Percentiles rank a stretch among this genome's conserved stretches.
Conservation (phyloP, 1,139 yeast genomes). For the Diutina pseudorugosa region DNA sequence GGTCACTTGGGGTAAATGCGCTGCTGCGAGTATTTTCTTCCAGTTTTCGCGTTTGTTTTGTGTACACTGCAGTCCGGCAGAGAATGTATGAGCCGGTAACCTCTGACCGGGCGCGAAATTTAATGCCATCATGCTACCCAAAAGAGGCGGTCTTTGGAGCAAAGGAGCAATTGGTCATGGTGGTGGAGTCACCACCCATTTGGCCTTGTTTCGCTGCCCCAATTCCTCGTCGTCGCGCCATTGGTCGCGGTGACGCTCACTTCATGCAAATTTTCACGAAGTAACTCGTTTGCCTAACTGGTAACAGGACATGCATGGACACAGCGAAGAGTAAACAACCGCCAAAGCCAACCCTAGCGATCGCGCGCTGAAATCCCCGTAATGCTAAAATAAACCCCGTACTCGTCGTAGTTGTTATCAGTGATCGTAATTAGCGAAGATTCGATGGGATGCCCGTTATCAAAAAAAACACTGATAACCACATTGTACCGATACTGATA, state of each 20-base stretch:
- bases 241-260: background rate
- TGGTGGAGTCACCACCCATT: background rate
- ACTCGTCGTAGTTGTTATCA: background rate
- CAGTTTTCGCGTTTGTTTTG: slow-evolving; percentile 1
- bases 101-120: background rate
- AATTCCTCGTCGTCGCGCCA: background rate
- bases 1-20: background rate
- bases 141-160: no score
- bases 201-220: no score
- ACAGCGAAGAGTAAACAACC: background rate
- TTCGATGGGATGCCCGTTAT: background rate
- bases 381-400: background rate
- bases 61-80: background rate
- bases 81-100: background rate
- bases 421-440: background rate
- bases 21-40: background rate
- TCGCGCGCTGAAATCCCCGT: background rate
- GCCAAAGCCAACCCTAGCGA: background rate
- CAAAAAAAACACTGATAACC: background rate
- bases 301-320: background rate
- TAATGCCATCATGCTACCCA: no score
- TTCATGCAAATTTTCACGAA: background rate
- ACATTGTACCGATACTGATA: background rate
- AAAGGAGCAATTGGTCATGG: background rate
- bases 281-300: background rate